Percentiles rank a stretch among this genome's conserved stretches.
These are phyloP conservation scores for Melanomma pulvis-pyrius DNA, from an alignment of 495 filamentous ascomycete genomes.

Conservation along the genomic window DNA sequence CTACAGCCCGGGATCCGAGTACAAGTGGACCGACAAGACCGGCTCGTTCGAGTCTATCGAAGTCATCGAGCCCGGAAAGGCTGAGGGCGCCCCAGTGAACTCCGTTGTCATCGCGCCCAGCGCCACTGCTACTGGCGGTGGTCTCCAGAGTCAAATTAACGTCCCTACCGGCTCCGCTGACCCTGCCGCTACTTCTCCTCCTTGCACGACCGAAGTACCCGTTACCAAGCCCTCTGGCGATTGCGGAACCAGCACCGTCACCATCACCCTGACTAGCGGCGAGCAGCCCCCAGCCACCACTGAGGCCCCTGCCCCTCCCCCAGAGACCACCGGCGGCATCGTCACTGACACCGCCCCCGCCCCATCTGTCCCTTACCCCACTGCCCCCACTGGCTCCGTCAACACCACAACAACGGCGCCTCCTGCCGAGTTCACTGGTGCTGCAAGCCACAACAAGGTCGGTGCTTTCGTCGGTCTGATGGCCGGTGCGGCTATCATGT, in stretches of 20 bases:
- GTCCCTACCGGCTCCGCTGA: slow-evolving; percentile 1
- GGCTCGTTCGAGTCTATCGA: slow-evolving; percentile 53
- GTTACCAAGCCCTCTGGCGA: slow-evolving; percentile 6
- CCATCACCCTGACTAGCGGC: slow-evolving; percentile 7
- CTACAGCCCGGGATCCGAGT: slow-evolving; percentile 67
- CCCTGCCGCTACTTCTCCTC: neutral
- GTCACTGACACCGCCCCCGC: slow-evolving; percentile 17
- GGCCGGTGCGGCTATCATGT: neutral
- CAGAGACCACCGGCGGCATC: slow-evolving; percentile 12
- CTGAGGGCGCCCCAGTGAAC: slow-evolving; percentile 23
- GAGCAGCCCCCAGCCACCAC: neutral
- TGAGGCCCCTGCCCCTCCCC: neutral
- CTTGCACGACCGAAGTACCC: neutral
- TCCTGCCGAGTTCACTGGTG: slow-evolving; percentile 5
- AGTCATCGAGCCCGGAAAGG: slow-evolving; percentile 29
- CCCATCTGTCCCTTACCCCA: neutral
- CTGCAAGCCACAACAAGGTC: slow-evolving; percentile 1
- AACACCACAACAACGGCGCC: slow-evolving; percentile 2
- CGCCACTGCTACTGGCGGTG: slow-evolving; percentile 14
- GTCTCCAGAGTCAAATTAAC: slow-evolving; percentile 12
- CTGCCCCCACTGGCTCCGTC: neutral
- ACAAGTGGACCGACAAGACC: slow-evolving; percentile 65
- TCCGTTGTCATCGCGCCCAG: neutral
- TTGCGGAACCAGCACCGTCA: slow-evolving; percentile 25
- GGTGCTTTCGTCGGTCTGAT: slow-evolving; percentile 3